A percentile compares a stretch with the other conserved stretches of the same genome.
Evolutionary conservation across 2,329 filamentous ascomycete species (phyloP).

Genomic region (Penicillium sp.): DNA sequence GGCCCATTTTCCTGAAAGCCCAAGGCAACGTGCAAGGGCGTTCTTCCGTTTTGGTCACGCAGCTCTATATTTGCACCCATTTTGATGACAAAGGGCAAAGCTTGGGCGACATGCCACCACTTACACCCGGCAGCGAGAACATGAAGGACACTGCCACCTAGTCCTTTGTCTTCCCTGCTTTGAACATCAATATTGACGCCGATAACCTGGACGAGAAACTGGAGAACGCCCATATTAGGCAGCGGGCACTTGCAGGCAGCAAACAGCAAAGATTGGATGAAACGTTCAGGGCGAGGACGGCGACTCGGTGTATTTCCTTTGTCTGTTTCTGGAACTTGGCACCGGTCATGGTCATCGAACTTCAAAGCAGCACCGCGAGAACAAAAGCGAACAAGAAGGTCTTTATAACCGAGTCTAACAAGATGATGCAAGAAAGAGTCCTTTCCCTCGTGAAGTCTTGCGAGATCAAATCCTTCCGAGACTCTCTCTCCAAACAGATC

Average conservation of each 20-base stretch:
- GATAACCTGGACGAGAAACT: constrained; percentile 4
- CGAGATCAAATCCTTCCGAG: too few relatives aligned
- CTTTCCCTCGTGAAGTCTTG: too few relatives aligned
- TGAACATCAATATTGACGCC: constrained; percentile 3
- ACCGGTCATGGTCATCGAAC: constrained; percentile 6
- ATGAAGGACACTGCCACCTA: constrained; percentile 1
- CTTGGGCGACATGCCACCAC: constrained; percentile 14
- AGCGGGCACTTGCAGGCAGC: constrained; percentile 3
- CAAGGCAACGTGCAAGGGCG: constrained; percentile 3
- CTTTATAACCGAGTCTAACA: neutral
- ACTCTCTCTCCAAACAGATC: too few relatives aligned
- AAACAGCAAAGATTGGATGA: neutral
- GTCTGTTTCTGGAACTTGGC: neutral
- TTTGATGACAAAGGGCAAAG: constrained; percentile 13
- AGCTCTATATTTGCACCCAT: constrained; percentile 11
- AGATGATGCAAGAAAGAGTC: neutral
- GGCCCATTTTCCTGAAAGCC: neutral
- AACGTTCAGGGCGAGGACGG: neutral
- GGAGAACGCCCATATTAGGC: constrained; percentile 12
- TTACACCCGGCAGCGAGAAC: neutral
- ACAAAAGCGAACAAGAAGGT: neutral
- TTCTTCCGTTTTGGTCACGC: constrained; percentile 4
- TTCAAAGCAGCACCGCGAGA: neutral
- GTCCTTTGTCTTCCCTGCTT: too few relatives aligned
- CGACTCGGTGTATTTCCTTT: neutral